Base-by-base conservation (phyloP, 1,139 yeast species). In the Kurtzmaniella natalensis region DNA sequence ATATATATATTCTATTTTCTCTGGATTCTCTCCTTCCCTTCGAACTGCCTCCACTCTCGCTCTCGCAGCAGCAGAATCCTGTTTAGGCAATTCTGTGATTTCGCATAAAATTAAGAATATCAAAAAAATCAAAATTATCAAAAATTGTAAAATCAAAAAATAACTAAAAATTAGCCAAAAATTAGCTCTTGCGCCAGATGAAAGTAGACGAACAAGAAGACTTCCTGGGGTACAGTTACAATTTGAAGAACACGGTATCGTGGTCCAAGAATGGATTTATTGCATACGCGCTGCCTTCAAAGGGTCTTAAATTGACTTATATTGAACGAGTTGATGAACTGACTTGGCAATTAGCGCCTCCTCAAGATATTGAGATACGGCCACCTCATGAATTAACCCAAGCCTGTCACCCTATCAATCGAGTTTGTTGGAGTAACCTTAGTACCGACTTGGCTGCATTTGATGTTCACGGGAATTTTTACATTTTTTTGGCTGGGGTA, bases 211-310 rank as follows among this genome's bases (percentile, higher is more conserved):
- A 27, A 10, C 14, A 8, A 8, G 30, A 18, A n/a, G 5, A 14
- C 7, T 17, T 27, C 5, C 18, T 14, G 5, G 6, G 6, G 15
- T 10, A 10, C 5, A 13, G 30, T 7, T 17, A 15, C 30, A 27
- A 27, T 27, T 3, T 5, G 18, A 27, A 18, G 21, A 18, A 18
- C 8, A 8, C 14, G 14, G 67, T 82, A 21, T 72, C 87, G 14
- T 84, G 94, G 94, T 81, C 88, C 14, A 70, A 75, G 41, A 79
- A 78, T 48, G 94, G 94, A 13, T 76, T 81, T 47, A 69, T 84
- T 17, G 92, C 89, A 2, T 81, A 76, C 45, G 60, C 75, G 4
- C 43, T 57, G 14, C 64, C 64, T 35, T 42, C 43, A 2, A 53
- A 51, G 34, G 64, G 59, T 40, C 52, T 82, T 27, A 58, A 62